Evolutionary conservation across 805 yeast genomes (phyloP), one percentile per base, ranked within the genome.

Genomic region (Blastobotrys americana): DNA sequence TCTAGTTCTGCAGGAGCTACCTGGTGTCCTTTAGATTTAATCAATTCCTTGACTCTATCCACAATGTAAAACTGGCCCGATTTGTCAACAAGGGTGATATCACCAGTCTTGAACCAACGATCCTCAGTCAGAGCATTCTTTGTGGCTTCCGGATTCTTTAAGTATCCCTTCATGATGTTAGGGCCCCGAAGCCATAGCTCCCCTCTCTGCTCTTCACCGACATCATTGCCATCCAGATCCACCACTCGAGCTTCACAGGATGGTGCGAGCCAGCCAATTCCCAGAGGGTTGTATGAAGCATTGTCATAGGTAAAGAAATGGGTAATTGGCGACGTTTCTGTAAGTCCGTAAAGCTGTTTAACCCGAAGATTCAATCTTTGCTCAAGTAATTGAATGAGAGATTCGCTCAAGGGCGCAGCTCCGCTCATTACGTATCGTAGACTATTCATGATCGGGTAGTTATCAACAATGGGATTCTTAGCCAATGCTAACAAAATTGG

Each of bases 61-160:
- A 55, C 69, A 44, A 78, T 76, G 51, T 60, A 65, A 33, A 77
- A 57, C 43, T 73, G 63, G 3, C 82, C 80, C 1, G 59, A 55
- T 2, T 49, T 46, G 20, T 66, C 68, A 35, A 76, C 57, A 16
- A 63, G 59, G 13, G 76, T 81, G 51, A 77, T 69, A 54, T 77
- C 82, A 27, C 82, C 82, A 3, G 82, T 74, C 35, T 62, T 57
- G 56, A 75, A 74, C 77, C 79, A 77, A 13, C 45, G 36, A 6
- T 67, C 52, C 5, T 37, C 41, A 8, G 67, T 74, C 37, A 76
- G 59, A 1, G 69, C 63, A 46, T 67, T 65, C 5, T 47, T 59
- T 2, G 78, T 74, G 36, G 73, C 77, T 41, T 68, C 70, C 4
- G 60, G 59, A 48, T 73, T 68, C 43, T 72, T 67, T 59, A 59